Conservation (phyloP, 2,329 filamentous ascomycete species). For the Dactylellina parvicollis region DNA sequence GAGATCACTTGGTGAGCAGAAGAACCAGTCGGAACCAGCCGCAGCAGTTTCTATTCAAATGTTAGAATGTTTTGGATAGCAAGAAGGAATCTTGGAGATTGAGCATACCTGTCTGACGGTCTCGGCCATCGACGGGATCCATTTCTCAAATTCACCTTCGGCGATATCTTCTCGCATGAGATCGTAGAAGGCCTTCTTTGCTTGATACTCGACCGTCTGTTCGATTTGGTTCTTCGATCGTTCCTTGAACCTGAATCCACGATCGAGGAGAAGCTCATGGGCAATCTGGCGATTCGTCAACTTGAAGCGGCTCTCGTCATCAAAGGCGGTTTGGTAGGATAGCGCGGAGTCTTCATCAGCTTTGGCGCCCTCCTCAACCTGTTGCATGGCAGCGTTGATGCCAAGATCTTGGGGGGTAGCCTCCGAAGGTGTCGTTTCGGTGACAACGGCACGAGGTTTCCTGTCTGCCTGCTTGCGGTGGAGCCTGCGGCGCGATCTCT, state of each 20-base stretch:
- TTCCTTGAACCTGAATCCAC: conserved; percentile 75
- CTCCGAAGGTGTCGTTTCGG: conserved; percentile 61
- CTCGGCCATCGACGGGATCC: conserved; percentile 57
- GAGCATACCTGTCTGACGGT: conserved; percentile 55
- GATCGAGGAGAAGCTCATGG: conserved; percentile 82
- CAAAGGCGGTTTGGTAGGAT: conserved; percentile 52
- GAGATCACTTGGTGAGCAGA: conserved; percentile 78
- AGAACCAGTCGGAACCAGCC: conserved; percentile 75
- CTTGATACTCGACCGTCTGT: conserved; percentile 68
- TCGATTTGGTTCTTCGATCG: conserved; percentile 68
- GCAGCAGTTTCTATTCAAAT: conserved; percentile 70
- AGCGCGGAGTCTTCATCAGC: conserved; percentile 47
- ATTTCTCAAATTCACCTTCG: conserved; percentile 63
- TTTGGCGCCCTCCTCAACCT: conserved; percentile 59
- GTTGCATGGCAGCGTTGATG: conserved; percentile 63
- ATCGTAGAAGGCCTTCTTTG: conserved; percentile 69
- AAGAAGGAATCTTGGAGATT: background rate
- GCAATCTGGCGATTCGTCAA: conserved; percentile 74
- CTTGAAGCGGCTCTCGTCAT: conserved; percentile 41
- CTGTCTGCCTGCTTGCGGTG: conserved; percentile 72
- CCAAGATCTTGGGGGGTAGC: conserved; percentile 62
- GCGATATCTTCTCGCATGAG: conserved; percentile 72
- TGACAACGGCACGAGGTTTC: conserved; percentile 72
- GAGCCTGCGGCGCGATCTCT: conserved; percentile 71
- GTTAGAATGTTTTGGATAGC: conserved; percentile 4